Conservation (phyloP, 2,329 filamentous ascomycete genomes). For the Zymoseptoria tritici region DNA sequence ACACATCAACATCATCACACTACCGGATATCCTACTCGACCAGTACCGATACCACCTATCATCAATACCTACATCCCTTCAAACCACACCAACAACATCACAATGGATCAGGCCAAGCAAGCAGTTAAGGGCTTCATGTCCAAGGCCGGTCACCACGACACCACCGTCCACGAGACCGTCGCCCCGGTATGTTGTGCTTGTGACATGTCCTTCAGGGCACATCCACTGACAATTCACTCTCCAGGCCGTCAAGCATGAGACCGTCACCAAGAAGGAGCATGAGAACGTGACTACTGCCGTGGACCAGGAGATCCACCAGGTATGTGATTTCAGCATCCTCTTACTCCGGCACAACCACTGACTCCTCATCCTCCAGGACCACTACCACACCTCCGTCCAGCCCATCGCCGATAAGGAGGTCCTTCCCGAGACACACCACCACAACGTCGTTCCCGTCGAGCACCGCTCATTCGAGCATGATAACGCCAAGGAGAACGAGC, state of each 20-base stretch:
- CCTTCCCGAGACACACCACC: slow-evolving; percentile 55
- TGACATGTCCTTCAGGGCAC: slow-evolving; percentile 29
- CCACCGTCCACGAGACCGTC: slow-evolving; percentile 61
- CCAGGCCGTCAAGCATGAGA: slow-evolving; percentile 39
- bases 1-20: neutral
- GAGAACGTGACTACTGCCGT: slow-evolving; percentile 55
- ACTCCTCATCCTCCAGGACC: slow-evolving; percentile 54
- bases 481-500: slow-evolving; percentile 42
- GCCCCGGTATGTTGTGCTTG: slow-evolving; percentile 42
- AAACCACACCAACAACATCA: slow-evolving; percentile 20
- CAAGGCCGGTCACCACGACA: slow-evolving; percentile 58
- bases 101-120: slow-evolving; percentile 59
- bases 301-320: slow-evolving; percentile 38
- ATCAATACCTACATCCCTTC: slow-evolving; percentile 9
- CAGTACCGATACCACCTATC: neutral
- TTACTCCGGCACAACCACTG: too few relatives aligned
- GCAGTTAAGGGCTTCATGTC: slow-evolving; percentile 43
- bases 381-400: slow-evolving; percentile 64
- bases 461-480: slow-evolving; percentile 57
- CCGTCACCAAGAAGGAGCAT: slow-evolving; percentile 41
- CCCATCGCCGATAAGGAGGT: slow-evolving; percentile 51
- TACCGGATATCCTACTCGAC: neutral
- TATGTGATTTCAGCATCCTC: too few relatives aligned
- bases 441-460: slow-evolving; percentile 53
- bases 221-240: neutral